A percentile compares a stretch with the other conserved stretches of the same genome.
These are phyloP conservation scores for Hortiboletus campestris DNA, from an alignment of 768 basidiomycete genomes.

Conservation along the genomic window DNA sequence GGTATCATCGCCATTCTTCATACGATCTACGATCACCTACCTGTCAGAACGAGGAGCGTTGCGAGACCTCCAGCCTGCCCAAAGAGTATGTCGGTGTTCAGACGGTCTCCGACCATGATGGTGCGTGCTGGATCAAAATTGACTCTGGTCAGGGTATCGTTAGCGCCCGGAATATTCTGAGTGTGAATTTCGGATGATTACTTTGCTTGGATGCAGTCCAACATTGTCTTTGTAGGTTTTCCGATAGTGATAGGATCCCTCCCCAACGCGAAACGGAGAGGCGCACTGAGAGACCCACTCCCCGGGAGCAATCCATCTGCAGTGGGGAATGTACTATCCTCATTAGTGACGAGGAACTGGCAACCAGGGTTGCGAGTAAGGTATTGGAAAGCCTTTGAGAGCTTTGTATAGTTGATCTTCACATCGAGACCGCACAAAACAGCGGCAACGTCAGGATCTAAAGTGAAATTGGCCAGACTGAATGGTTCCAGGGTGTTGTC, in stretches of 20 bases:
- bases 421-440: constrained; percentile 94
- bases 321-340: constrained; percentile 87
- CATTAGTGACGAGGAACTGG: constrained; percentile 87
- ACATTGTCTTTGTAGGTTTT: constrained; percentile 89
- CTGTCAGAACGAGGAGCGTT: constrained; percentile 91
- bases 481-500: constrained; percentile 77
- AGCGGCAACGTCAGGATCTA: constrained; percentile 81
- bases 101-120: constrained; percentile 94
- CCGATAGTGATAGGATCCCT: constrained; percentile 77
- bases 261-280: constrained; percentile 70
- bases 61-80: constrained; percentile 82
- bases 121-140: constrained; percentile 82
- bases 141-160: constrained; percentile 49
- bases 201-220: constrained; percentile 88
- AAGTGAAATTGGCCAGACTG: constrained; percentile 61
- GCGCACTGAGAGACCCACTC: constrained; percentile 80
- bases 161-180: constrained; percentile 5
- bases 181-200: constrained; percentile 25
- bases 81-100: constrained; percentile 95
- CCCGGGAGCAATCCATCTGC: constrained; percentile 76
- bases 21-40: constrained; percentile 37
- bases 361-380: constrained; percentile 77
- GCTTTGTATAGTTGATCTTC: constrained; percentile 88
- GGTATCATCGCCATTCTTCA: neutral
- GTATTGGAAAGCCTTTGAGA: constrained; percentile 90